Evolutionary conservation across 2,329 filamentous ascomycete genomes (phyloP), one percentile per base, ranked within the genome.

Genomic region (Dothistroma septosporum): DNA sequence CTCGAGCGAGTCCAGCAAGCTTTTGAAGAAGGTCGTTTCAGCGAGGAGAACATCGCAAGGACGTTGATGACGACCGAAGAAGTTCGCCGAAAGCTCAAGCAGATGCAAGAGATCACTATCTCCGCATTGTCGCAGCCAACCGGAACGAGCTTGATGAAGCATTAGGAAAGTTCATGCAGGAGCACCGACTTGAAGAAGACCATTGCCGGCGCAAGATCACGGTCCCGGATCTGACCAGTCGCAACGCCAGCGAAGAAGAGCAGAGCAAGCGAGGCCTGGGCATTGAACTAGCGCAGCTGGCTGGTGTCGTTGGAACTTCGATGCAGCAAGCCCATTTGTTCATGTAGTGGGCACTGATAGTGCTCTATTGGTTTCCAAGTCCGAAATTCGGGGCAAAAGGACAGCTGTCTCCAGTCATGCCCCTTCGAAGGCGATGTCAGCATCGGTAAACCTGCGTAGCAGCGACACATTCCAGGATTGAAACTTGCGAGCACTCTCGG

Each of bases 391-490:
- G 14, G 41, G 41, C 53, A 60, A 46, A 2, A 52, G 1, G 10
- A 54, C 57, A 19, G 55, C 28, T 50, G 44, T 22, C n/a, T 19
- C 31, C 12, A 24, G 10, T 12, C 28, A 31, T 12, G 47, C 32
- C 21, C 35, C 9, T 12, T 37, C n/a, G 9, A 41, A 35, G 32
- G 22, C 31, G 21, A 64, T 21, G 16, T 67, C 65, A 41, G 48
- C 60, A 31, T 49, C 32, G 10, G 48, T 61, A 46, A 68, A 68
- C 6, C 66, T 59, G 31, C 55, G 58, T 28, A 68, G 46, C 14
- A 68, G 56, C 31, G 64, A 62, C n/a, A 68, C 66, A n/a, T 62
- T 57, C 66, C 66, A 68, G 6, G 58, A 35, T 37, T 66, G 66
- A 48, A 68, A 68, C 21, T 56, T 66, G 16, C 58, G 59, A 31